Evolutionary conservation across 345 rosid genomes (phyloP), one percentile per base, ranked within the genome.

Genomic region (Reutealis trisperma): DNA sequence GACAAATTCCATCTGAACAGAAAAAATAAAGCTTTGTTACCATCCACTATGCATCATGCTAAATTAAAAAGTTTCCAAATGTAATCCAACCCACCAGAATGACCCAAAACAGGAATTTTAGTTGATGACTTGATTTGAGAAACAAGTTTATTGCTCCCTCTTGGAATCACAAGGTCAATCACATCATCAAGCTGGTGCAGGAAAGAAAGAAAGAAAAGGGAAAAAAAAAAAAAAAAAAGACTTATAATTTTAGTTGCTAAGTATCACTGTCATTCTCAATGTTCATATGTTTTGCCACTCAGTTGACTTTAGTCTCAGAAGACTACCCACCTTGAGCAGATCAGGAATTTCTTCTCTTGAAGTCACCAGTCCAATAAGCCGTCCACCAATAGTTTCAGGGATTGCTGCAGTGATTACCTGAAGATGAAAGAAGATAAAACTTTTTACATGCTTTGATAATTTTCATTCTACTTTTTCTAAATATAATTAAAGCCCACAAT

Each of bases 291-390:
- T 55, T 74, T 67, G 58, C 54, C 32, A 72, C 45, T 45, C 61
- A 51, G 49, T 47, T 27, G 6, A 13, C 75, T 71, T 55, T 80
- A 41, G 60, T 12, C 8, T 34, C 44, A 73, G 14, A 75, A 62
- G 76, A 75, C 25, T 51, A 42, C 73, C 55, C 77, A 96, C 98
- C 97, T 91, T 91, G 68, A 96, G 97, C 81, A 94, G 86, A 85
- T 96, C 96, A 72, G 97, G 94, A 86, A 96, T 96, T 86, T 94
- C 99, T 22, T 94, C 99, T 77, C 99, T 89, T 55, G 98, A 89
- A 49, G 97, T 92, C 81, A 96, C 97, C 21, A 94, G 94, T 78
- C 97, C 98, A 81, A 96, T 90, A 69, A 96, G 93, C 80, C 80
- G 84, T 77, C 90, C 83, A 21, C 97, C 98, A 73, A 94, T 90